These are phyloP conservation scores for Pseudogymnoascus sp. DNA, from an alignment of 2,329 filamentous ascomycete genomes.

Conservation along the genomic window DNA sequence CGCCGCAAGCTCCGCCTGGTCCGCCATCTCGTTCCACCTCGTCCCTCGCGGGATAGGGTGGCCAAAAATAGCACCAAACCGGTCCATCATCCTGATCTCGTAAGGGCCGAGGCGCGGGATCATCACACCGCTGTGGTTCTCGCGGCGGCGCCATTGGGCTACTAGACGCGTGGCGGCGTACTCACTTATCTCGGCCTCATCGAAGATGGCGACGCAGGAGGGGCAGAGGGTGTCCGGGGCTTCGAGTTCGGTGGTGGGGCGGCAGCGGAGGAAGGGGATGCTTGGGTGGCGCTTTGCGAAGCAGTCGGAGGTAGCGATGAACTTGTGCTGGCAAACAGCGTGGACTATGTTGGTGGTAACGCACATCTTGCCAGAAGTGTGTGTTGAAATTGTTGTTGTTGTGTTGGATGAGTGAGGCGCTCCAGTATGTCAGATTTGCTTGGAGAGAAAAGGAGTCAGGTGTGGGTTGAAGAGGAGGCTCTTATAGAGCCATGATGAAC, in stretches of 20 bases:
- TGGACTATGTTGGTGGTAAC: not conserved
- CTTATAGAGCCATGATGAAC: not conserved
- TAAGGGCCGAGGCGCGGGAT: not conserved
- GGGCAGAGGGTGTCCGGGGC: not conserved
- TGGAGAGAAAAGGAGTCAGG: not conserved
- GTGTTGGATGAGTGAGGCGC: not conserved
- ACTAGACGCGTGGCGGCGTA: not conserved
- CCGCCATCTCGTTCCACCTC: not conserved
- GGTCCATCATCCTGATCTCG: not conserved
- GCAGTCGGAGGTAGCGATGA: not conserved
- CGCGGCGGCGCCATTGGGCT: not conserved
- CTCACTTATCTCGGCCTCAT: not conserved
- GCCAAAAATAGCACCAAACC: not conserved
- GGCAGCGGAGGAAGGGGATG: not conserved
- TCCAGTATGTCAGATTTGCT: not conserved
- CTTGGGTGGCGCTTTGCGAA: not conserved
- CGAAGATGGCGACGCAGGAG: not conserved
- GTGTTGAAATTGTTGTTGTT: not conserved
- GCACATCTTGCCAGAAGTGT: not conserved
- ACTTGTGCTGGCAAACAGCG: not conserved
- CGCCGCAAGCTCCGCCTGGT: too few relatives aligned
- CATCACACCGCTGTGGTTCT: not conserved
- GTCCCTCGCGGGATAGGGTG: not conserved
- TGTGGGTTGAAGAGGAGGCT: not conserved
- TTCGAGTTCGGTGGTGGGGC: not conserved